These are phyloP conservation scores for Roridomyces roridus DNA, from an alignment of 768 basidiomycete species.

Conservation along the genomic window DNA sequence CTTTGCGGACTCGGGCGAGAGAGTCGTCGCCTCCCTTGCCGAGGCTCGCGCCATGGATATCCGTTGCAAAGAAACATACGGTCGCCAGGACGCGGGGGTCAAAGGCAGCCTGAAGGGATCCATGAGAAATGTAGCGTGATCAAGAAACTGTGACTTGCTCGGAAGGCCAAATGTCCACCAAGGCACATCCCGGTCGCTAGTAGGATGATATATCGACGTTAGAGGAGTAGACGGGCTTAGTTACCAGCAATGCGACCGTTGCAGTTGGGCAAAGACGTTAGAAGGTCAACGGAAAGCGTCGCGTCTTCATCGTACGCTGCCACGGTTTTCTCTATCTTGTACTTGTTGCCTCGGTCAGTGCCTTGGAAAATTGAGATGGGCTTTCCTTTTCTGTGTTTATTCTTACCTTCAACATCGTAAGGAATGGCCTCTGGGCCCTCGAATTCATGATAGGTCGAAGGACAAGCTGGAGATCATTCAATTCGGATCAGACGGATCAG, in stretches of 20 bases:
- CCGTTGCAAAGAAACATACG: conserved; percentile 96
- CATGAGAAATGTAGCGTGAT: not conserved
- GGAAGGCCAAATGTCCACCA: conserved; percentile 75
- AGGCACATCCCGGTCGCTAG: conserved; percentile 90
- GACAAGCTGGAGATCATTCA: too few relatives aligned
- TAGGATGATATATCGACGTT: conserved; percentile 14
- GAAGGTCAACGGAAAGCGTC: conserved; percentile 75
- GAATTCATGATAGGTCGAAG: too few relatives aligned
- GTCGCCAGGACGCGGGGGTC: conserved; percentile 82
- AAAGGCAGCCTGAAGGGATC: conserved; percentile 76
- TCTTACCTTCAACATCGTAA: too few relatives aligned
- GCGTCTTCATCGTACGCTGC: conserved; percentile 93
- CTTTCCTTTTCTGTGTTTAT: too few relatives aligned
- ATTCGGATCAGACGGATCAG: too few relatives aligned
- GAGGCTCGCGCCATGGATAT: conserved; percentile 87
- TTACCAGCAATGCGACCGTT: conserved; percentile 89
- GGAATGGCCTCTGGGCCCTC: too few relatives aligned
- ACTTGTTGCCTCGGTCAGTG: conserved; percentile 90
- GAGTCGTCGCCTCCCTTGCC: conserved; percentile 89
- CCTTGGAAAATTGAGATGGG: conserved; percentile 44
- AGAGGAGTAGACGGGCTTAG: conserved; percentile 24
- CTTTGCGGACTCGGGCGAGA: conserved; percentile 71
- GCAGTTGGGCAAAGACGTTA: conserved; percentile 78
- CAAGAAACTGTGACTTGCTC: conserved; percentile 33
- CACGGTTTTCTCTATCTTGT: conserved; percentile 91